Conservation (phyloP, 768 basidiomycete species). For the Trametes cubensis region DNA sequence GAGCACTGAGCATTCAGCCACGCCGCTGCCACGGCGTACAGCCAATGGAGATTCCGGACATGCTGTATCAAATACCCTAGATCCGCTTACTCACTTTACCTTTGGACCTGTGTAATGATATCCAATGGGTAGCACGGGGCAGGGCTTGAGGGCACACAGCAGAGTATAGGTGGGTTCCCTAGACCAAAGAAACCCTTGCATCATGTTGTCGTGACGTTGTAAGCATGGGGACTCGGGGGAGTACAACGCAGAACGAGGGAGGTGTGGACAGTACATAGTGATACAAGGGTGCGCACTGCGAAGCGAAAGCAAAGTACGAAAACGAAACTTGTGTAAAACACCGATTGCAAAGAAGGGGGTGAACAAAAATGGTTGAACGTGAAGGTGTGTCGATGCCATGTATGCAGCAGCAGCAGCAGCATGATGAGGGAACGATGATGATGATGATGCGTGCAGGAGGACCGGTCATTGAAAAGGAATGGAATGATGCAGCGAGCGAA, state of each 20-base stretch:
- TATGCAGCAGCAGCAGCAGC: background rate
- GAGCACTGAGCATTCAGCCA: too few relatives aligned
- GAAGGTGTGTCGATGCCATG: constrained; percentile 18
- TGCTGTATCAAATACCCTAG: too few relatives aligned
- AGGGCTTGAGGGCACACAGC: background rate
- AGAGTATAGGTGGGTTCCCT: constrained; percentile 20
- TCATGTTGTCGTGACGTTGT: constrained; percentile 20
- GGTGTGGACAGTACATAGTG: background rate
- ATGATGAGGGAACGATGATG: background rate
- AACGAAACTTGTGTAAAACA: constrained; percentile 15
- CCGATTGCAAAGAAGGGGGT: background rate
- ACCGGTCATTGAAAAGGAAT: constrained; percentile 13
- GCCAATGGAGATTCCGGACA: too few relatives aligned
- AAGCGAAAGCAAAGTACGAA: constrained; percentile 25
- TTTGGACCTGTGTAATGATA: too few relatives aligned
- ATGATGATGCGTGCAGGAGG: background rate
- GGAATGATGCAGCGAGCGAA: constrained; percentile 22
- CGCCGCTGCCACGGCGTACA: too few relatives aligned
- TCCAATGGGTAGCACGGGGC: too few relatives aligned
- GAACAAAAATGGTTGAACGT: background rate
- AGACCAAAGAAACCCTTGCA: constrained; percentile 22
- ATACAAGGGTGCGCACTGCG: constrained; percentile 24
- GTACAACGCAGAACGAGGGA: constrained; percentile 10
- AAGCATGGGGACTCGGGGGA: constrained; percentile 4
- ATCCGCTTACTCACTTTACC: too few relatives aligned